phyloP scores from a whole-genome alignment of 2,329 filamentous ascomycete genomes.

The Penicillium nordicum region DNA sequence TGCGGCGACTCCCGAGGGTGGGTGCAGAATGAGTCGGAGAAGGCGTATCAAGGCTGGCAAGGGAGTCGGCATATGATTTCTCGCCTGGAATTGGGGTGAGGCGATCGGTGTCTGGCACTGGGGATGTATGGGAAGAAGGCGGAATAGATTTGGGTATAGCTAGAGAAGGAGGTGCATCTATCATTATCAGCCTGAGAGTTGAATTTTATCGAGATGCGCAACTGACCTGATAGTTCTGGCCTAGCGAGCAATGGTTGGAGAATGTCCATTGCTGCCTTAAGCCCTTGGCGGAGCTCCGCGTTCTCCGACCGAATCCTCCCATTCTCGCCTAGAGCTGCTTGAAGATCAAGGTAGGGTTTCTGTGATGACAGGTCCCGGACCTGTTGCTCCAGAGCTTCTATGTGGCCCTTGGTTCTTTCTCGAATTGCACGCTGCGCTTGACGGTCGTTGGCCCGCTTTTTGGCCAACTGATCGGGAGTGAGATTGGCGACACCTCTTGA shows the following conservation, averaged over 20 bases:
- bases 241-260: slow-evolving; percentile 44
- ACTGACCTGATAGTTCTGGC: slow-evolving; percentile 45
- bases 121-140: slow-evolving; percentile 22
- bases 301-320: slow-evolving; percentile 76
- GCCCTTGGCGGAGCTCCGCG: slow-evolving; percentile 67
- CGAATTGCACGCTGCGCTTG: slow-evolving; percentile 83
- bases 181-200: slow-evolving; percentile 7
- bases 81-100: slow-evolving; percentile 24
- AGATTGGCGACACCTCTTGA: slow-evolving; percentile 79
- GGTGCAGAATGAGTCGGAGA: slow-evolving; percentile 31
- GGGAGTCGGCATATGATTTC: slow-evolving; percentile 28
- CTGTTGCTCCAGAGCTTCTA: slow-evolving; percentile 67
- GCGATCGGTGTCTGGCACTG: slow-evolving; percentile 26
- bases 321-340: slow-evolving; percentile 70
- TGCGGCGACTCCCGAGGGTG: slow-evolving; percentile 23
- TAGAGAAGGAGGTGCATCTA: slow-evolving; percentile 17
- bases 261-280: slow-evolving; percentile 62
- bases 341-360: slow-evolving; percentile 79
- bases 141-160: slow-evolving; percentile 17
- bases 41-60: slow-evolving; percentile 28
- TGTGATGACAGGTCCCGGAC: slow-evolving; percentile 74
- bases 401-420: slow-evolving; percentile 76
- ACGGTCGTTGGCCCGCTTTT: slow-evolving; percentile 87
- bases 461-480: slow-evolving; percentile 80
- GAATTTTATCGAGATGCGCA: neutral